Evolutionary conservation across 176 grass and related monocot genomes (phyloP).

Genomic region (Lolium perenne): DNA sequence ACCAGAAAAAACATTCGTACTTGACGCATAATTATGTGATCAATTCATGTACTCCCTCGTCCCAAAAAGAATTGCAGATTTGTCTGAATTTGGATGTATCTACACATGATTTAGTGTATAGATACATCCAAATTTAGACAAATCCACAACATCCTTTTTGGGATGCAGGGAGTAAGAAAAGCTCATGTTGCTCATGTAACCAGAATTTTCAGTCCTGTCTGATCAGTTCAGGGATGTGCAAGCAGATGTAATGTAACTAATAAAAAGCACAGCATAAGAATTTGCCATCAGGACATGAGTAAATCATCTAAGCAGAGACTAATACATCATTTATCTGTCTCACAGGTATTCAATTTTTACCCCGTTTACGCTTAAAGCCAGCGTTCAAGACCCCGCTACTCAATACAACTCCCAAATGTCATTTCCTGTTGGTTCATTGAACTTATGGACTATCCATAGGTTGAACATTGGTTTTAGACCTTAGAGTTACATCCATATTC

Average conservation of each 20-base stretch:
- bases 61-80: too few species aligned
- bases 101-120: too few species aligned
- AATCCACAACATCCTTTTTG: too few species aligned
- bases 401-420: slow-evolving; percentile 29
- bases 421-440: slow-evolving; percentile 19
- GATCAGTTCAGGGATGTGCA: slow-evolving; percentile 7
- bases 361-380: not conserved
- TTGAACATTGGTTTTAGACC: slow-evolving; percentile 17
- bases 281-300: not conserved
- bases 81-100: too few species aligned
- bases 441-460: not conserved
- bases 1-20: not conserved
- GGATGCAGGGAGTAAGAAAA: not conserved
- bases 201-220: slow-evolving; percentile 8
- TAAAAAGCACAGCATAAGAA: not conserved
- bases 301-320: slow-evolving; percentile 1
- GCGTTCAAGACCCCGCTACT: not conserved
- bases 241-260: not conserved
- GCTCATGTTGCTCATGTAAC: not conserved
- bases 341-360: not conserved
- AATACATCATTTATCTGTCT: not conserved
- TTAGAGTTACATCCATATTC: slow-evolving; percentile 1
- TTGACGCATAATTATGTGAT: not conserved
- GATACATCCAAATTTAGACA: too few species aligned
- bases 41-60: not conserved